Base-by-base conservation (phyloP, 768 basidiomycete species). In the Mycena belliarum region DNA sequence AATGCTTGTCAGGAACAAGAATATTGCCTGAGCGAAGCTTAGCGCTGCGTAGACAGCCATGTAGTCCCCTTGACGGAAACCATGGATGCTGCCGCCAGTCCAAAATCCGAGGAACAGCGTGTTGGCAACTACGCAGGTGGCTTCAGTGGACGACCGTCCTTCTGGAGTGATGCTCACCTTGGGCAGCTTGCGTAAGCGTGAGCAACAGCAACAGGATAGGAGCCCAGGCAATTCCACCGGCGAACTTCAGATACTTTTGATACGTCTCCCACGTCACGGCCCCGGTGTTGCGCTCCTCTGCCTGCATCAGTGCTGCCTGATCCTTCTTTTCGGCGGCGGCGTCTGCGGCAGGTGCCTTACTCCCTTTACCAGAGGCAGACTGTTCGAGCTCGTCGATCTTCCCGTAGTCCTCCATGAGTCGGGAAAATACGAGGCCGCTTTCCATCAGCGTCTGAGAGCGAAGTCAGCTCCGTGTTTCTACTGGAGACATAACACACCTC, bases 91-190 rank as follows among this genome's bases (percentile, higher is more conserved):
- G 16, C 74, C 56, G 1, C 76, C 75, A 0, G 85, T 84, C 89
- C 89, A 93, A 63, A 85, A 89, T 0, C 88, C 88, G 21, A 93
- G 77, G 73, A 88, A 84, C 5, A 93, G 68, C 29, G 80, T 86
- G 61, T 82, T 86, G 0, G 78, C 83, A 29, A 91, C 88, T 82
- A 52, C 23, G 35, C 29, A 2, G 8, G 15, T 16, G 5, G 44
- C 7, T 18, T 46, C 24, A 18, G 23, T 7, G 43, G 18, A 44
- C n/a, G n/a, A 47, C 10, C 29, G 5, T 23, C 40, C 40, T 18
- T 15, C 5, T 15, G 33, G 11, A 23, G 20, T 29, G 18, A 21
- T 2, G 23, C 69, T 16, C 21, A 83, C 85, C 84, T 70, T 76
- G 72, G 20, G 82, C 73, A 2, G 67, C 76, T 66, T 90, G 83